Conservation (phyloP, 345 rosid species). For the Sisymbrium altissimum region DNA sequence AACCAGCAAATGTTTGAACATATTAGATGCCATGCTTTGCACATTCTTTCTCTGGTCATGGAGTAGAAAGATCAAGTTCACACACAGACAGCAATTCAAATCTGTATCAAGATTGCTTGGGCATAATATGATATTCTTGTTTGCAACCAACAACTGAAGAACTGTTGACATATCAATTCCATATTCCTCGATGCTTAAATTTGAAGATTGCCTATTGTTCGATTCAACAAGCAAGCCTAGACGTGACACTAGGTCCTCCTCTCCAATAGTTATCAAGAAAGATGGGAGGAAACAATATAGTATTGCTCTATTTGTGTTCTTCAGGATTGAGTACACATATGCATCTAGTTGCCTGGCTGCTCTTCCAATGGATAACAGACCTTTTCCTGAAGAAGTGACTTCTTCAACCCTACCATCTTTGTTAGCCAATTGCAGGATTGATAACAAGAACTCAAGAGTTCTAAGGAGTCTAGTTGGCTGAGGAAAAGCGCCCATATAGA, state of each 20-base stretch:
- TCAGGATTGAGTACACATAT: slow-evolving; percentile 82
- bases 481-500: slow-evolving; percentile 95
- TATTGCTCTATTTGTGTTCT: slow-evolving; percentile 75
- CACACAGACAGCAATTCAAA: slow-evolving; percentile 88
- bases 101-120: slow-evolving; percentile 95
- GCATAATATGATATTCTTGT: slow-evolving; percentile 83
- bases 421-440: slow-evolving; percentile 94
- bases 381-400: slow-evolving; percentile 79
- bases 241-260: slow-evolving; percentile 71
- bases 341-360: slow-evolving; percentile 84
- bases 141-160: slow-evolving; percentile 87
- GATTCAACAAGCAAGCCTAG: slow-evolving; percentile 74
- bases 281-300: slow-evolving; percentile 91
- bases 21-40: slow-evolving; percentile 77
- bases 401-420: slow-evolving; percentile 97
- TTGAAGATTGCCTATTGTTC: slow-evolving; percentile 48
- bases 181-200: slow-evolving; percentile 50
- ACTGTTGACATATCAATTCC: slow-evolving; percentile 76
- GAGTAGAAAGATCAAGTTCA: slow-evolving; percentile 80
- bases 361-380: slow-evolving; percentile 82
- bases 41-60: slow-evolving; percentile 73
- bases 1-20: slow-evolving; percentile 74
- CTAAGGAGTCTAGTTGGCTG: slow-evolving; percentile 71
- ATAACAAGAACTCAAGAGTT: slow-evolving; percentile 85
- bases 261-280: slow-evolving; percentile 78